Conservation (phyloP, 2,329 filamentous ascomycete genomes). For the Aspergillus latus region DNA sequence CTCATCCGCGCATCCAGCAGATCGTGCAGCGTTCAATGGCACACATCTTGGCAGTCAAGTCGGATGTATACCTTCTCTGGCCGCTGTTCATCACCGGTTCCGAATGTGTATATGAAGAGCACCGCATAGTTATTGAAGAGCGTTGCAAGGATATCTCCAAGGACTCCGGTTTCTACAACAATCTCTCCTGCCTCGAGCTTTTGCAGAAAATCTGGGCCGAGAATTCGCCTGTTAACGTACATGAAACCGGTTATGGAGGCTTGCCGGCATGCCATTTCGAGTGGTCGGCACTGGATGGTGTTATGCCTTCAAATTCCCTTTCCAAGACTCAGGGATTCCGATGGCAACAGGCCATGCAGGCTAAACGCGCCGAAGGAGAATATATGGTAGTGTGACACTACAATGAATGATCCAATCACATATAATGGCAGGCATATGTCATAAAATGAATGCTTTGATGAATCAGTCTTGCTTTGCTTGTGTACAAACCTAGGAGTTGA, state of each 20-base stretch:
- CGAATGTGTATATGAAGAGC: constrained; percentile 78
- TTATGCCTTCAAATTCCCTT: neutral
- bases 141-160: constrained; percentile 84
- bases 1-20: constrained; percentile 75
- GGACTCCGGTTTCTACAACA: constrained; percentile 91
- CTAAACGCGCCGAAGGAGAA: constrained; percentile 38
- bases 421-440: neutral
- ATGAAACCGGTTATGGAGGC: neutral
- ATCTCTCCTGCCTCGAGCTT: constrained; percentile 79
- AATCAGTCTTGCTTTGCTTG: too few relatives aligned
- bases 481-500: too few relatives aligned
- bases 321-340: constrained; percentile 32
- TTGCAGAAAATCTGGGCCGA: constrained; percentile 78
- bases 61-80: constrained; percentile 90
- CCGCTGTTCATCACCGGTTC: constrained; percentile 87
- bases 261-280: neutral
- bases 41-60: constrained; percentile 76
- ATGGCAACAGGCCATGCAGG: constrained; percentile 40
- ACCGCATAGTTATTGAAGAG: constrained; percentile 74
- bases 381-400: constrained; percentile 39
- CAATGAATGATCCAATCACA: neutral
- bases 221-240: constrained; percentile 16
- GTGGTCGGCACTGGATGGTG: constrained; percentile 17
- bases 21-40: constrained; percentile 79
- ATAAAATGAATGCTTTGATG: too few relatives aligned